Conservation (phyloP, 805 yeast genomes). For the Saturnispora diversa region DNA sequence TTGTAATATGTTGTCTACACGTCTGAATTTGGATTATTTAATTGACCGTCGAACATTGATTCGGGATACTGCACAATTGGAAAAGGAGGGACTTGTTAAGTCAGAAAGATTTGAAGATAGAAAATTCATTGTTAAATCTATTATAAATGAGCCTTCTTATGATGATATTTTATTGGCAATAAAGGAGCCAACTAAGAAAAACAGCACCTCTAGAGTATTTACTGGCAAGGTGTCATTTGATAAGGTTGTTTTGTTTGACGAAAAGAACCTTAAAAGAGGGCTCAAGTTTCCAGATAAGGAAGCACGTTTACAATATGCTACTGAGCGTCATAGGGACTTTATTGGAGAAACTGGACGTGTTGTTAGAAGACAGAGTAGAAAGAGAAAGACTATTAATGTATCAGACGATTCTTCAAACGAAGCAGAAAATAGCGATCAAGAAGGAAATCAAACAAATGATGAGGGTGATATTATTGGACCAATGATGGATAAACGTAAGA, state of each 20-base stretch:
- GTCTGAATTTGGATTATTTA: constrained; percentile 30
- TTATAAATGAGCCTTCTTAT: constrained; percentile 16
- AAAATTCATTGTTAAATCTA: constrained; percentile 14
- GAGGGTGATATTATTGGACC: constrained; percentile 22
- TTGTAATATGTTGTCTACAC: constrained; percentile 33
- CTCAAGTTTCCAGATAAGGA: constrained; percentile 14
- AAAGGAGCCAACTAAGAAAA: neutral
- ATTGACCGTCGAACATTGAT: constrained; percentile 50
- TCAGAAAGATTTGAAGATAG: constrained; percentile 11
- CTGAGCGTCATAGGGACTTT: constrained; percentile 1
- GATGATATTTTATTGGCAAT: constrained; percentile 10
- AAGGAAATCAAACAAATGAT: neutral
- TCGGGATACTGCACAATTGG: constrained; percentile 36
- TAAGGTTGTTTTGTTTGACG: constrained; percentile 8
- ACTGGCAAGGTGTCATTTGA: constrained; percentile 12
- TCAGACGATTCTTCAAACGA: constrained; percentile 1
- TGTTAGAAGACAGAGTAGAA: constrained; percentile 1
- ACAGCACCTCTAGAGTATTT: constrained; percentile 7
- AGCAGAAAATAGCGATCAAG: neutral
- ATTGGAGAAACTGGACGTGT: constrained; percentile 9
- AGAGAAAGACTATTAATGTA: constrained; percentile 1
- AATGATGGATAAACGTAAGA: constrained; percentile 25
- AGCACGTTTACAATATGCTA: constrained; percentile 10
- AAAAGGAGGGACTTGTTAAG: constrained; percentile 23
- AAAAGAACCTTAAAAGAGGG: constrained; percentile 9